Base-by-base conservation (phyloP, 495 filamentous ascomycete genomes). In the Podospora pseudopauciseta region DNA sequence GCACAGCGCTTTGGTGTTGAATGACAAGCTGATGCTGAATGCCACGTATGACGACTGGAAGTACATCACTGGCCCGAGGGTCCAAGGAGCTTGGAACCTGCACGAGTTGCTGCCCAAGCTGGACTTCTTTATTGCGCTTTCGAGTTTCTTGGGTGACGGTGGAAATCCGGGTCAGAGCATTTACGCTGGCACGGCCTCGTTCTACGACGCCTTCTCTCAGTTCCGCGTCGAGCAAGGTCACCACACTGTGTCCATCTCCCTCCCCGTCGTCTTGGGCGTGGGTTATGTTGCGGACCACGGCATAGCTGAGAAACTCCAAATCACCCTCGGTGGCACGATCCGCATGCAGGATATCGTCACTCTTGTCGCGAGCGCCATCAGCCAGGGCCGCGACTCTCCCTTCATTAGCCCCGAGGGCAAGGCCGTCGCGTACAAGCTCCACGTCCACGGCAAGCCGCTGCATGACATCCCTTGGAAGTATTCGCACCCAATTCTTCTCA, bases 401-500 rank as follows among this genome's bases (percentile, higher is more conserved):
- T 58, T 58, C 55, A 26, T 58, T 19, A 58, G n/a, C 55, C 55
- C 55, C 55, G 55, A 26, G 6, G 55, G 55, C 55, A 58, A 58
- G 55, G 18, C 55, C 6, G 23, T 26, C 55, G 55, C 55, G 9
- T 58, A 20, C 55, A 58, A 58, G 55, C 55, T 58, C 11, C 23
- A 19, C n/a, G n/a, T 58, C 55, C n/a, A 26, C 6, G 55, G 55
- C n/a, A 58, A 58, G 23, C 55, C 55, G 16, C 55, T 58, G n/a
- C n/a, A 19, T 19, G 55, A 58, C 5, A 58, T 58, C 55, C 23
- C 23, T n/a, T 58, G n/a, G n/a, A 58, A 58, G 55, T 58, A 58
- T 18, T 58, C 23, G 3, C 55, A 58, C 55, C 55, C 55, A 9
- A 20, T 58, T 5, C 55, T 58, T 5, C 55, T 58, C 55, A 58